Conservation (phyloP, 306 rosid genomes). For the Spatholobus suberectus region DNA sequence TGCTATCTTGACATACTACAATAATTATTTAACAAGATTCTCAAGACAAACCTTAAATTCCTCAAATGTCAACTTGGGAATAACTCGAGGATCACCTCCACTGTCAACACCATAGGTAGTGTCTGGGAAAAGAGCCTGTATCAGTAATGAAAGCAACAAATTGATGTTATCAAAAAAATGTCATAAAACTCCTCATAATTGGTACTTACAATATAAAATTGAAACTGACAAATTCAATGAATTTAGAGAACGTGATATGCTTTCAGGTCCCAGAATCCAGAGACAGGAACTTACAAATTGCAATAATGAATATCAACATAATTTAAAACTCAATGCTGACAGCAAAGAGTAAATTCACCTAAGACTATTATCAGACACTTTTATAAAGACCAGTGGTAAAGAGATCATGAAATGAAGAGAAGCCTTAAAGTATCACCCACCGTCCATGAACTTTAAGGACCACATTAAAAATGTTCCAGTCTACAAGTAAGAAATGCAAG, state of each 20-base stretch:
- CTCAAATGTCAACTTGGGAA: slow-evolving; percentile 88
- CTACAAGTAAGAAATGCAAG: neutral
- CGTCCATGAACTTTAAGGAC: slow-evolving; percentile 6
- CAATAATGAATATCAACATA: neutral
- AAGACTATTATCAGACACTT: slow-evolving; percentile 5
- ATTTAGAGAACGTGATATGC: slow-evolving; percentile 14
- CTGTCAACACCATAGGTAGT: slow-evolving; percentile 96
- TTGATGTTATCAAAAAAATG: slow-evolving; percentile 17
- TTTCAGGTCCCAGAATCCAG: slow-evolving; percentile 10
- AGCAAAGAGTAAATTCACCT: neutral
- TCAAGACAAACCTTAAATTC: slow-evolving; percentile 81
- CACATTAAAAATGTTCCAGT: slow-evolving; percentile 6
- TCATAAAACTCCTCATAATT: slow-evolving; percentile 1
- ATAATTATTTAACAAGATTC: slow-evolving; percentile 3
- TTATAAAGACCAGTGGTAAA: neutral
- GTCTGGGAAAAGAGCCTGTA: slow-evolving; percentile 96
- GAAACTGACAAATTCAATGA: slow-evolving; percentile 34
- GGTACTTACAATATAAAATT: slow-evolving; percentile 21
- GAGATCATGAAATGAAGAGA: slow-evolving; percentile 11
- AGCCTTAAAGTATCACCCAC: slow-evolving; percentile 15
- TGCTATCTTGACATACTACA: neutral
- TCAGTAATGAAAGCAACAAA: slow-evolving; percentile 29
- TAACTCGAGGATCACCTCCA: slow-evolving; percentile 94
- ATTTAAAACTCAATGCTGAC: neutral
- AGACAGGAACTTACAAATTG: slow-evolving; percentile 3